Evolutionary conservation across 257 asterid species (phyloP).

Genomic region (Paulownia fortunei): DNA sequence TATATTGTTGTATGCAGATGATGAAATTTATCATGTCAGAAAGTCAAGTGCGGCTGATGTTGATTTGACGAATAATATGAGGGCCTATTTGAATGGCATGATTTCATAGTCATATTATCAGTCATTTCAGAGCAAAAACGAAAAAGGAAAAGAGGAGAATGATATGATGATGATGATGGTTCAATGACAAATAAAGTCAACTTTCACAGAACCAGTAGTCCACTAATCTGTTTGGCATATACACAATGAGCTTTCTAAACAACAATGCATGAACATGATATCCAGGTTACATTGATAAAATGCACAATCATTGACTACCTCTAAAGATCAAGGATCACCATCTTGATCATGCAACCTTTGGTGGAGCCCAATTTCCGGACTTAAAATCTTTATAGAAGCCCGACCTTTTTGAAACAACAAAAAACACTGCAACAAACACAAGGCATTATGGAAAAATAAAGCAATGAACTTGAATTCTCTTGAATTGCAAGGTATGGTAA

Average conservation of each 20-base stretch:
- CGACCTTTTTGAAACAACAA: slow-evolving; percentile 70
- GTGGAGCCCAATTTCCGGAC: slow-evolving; percentile 81
- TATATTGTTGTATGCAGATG: too few relatives aligned
- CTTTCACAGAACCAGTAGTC: neutral
- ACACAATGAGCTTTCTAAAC: neutral
- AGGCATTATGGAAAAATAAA: neutral
- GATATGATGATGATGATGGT: neutral
- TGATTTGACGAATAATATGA: neutral
- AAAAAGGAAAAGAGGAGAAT: neutral
- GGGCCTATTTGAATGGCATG: neutral
- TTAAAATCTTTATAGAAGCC: slow-evolving; percentile 71
- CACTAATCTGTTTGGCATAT: neutral
- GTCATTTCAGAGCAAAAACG: neutral
- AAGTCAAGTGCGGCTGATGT: neutral
- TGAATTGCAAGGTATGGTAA: neutral
- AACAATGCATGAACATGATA: neutral
- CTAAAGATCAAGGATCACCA: neutral
- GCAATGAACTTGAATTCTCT: slow-evolving; percentile 23
- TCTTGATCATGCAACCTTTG: slow-evolving; percentile 46
- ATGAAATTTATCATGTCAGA: neutral
- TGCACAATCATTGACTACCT: neutral
- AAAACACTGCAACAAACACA: slow-evolving; percentile 64
- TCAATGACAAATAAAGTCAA: neutral
- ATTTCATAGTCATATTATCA: neutral
- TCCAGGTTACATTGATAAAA: neutral